These are phyloP conservation scores for Eucalyptus cladocalyx DNA, from an alignment of 345 rosid genomes.

Conservation along the genomic window DNA sequence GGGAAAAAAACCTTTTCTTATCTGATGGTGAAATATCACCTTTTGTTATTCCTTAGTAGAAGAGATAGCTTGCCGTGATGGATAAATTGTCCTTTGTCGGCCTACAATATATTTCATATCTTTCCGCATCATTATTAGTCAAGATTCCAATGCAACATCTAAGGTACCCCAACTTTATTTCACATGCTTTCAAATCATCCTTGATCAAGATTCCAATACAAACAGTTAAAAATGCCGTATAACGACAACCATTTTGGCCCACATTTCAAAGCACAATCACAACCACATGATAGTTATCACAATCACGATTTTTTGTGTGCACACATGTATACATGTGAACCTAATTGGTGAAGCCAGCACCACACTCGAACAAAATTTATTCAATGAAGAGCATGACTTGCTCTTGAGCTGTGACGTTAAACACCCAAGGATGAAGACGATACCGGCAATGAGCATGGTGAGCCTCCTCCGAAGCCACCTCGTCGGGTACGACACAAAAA, in stretches of 20 bases:
- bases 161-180: neutral
- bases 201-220: neutral
- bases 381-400: slow-evolving; percentile 80
- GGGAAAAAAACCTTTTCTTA: neutral
- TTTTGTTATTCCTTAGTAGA: neutral
- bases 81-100: neutral
- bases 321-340: neutral
- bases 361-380: slow-evolving; percentile 48
- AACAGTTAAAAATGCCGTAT: neutral
- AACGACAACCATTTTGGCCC: neutral
- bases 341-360: slow-evolving; percentile 83
- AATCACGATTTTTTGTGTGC: neutral
- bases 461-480: slow-evolving; percentile 56
- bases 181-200: neutral
- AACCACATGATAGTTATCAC: neutral
- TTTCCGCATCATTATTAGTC: neutral
- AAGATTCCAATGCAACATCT: neutral
- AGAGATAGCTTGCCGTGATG: neutral
- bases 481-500: slow-evolving; percentile 79
- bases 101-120: neutral
- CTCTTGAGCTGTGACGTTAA: slow-evolving; percentile 61
- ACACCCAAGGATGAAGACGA: slow-evolving; percentile 55
- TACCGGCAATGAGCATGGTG: slow-evolving; percentile 79
- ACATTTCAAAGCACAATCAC: neutral
- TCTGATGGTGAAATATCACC: neutral